A percentile compares a stretch with the other conserved stretches of the same genome.
These are phyloP conservation scores for Chlamydomonas reinhardtii DNA, from an alignment of 163 green algal genomes.

Conservation along the genomic window DNA sequence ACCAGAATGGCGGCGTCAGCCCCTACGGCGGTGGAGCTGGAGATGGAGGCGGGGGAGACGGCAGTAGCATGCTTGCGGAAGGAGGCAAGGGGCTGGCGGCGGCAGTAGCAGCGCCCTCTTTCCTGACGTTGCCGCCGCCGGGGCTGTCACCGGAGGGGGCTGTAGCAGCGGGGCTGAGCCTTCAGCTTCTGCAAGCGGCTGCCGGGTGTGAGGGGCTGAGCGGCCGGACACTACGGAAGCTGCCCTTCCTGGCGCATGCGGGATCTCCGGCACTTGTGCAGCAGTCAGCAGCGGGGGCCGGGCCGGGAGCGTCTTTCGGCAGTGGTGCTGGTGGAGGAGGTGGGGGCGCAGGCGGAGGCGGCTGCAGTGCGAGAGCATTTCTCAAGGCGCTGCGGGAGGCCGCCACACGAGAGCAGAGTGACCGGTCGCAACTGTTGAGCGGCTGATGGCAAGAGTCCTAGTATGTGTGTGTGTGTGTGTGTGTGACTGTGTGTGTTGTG, in stretches of 20 bases:
- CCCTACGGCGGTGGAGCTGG: no score
- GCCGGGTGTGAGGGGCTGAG: slow-evolving; percentile 79
- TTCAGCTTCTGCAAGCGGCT: slow-evolving; percentile 55
- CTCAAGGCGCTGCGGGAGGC: slow-evolving; percentile 55
- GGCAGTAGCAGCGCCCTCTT: no score
- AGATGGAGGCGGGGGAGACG: no score
- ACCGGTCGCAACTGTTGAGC: slow-evolving; percentile 42
- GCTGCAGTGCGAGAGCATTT: slow-evolving; percentile 1
- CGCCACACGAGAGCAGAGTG: slow-evolving; percentile 45
- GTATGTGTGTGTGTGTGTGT: no score
- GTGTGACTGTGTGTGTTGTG: no score
- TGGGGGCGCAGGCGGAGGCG: neutral
- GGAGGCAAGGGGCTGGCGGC: no score
- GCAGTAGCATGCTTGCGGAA: no score
- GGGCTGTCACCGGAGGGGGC: no score
- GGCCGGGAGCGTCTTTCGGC: neutral
- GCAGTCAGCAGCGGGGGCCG: neutral
- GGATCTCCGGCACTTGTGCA: neutral
- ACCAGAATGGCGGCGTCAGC: no score
- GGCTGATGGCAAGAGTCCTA: slow-evolving; percentile 12
- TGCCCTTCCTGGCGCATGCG: slow-evolving; percentile 92
- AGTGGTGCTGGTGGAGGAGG: neutral
- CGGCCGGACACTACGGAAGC: slow-evolving; percentile 87
- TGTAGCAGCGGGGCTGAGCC: slow-evolving; percentile 7
- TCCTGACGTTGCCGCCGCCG: no score